Evolutionary conservation across 2,329 filamentous ascomycete species (phyloP), one percentile per base, ranked within the genome.

Genomic region (Anthostomella pinea): DNA sequence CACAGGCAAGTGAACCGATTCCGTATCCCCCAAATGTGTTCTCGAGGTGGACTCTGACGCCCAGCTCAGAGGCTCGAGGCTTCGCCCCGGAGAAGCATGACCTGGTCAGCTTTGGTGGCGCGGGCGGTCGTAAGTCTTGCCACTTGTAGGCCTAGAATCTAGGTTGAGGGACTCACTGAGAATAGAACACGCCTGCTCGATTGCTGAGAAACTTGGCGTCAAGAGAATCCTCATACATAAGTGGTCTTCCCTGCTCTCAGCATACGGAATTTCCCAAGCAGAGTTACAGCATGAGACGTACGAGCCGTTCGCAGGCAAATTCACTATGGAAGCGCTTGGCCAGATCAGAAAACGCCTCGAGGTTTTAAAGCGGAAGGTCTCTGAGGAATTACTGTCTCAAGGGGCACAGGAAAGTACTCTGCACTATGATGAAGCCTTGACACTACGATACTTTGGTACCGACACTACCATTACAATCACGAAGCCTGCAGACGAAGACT

Each of bases 101-200:
- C 16, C 53, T 64, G 5, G 59, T 57, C n/a, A 52, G 49, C 15
- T 64, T 89, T 56, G 85, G 85, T 16, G 85, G 85, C 45, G 85
- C 85, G 5, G 85, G 85, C 38, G 84, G 84, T 11, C 49, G 36
- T 38, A 16, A 33, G 37, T 39, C 11, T 14, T 18, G 11, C n/a
- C 1, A 82, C 11, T 10, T 19, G 9, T 6, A 9, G 13, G 13
- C 14, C 8, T 30, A 8, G 11, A 14, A 6, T n/a, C 7, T 18
- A n/a, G 16, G 15, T 4, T 5, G 14, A 6, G 17, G 5, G 3
- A 17, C 28, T 30, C 17, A 30, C 11, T 5, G 17, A 20, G 11
- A 16, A 9, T 17, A 32, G 20, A 87, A 31, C 67, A 71, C 38
- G 67, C 68, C 0, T 66, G 62, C 18, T 57, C 58, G 0, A 67